Conservation (phyloP, 768 basidiomycete species). For the Suillus weaverae region DNA sequence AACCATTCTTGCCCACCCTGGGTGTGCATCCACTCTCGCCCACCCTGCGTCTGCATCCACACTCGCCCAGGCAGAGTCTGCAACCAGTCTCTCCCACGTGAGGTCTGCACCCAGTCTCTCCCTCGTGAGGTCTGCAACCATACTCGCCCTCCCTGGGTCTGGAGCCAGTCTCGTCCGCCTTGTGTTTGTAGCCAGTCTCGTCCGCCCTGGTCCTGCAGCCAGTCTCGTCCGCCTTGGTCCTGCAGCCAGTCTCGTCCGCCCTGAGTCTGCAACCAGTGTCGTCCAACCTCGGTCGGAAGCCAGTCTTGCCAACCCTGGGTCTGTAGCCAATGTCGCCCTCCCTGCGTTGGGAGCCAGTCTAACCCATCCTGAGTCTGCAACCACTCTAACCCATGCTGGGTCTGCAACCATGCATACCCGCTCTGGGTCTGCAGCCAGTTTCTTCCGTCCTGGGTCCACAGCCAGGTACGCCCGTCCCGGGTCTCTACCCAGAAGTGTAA, state of each 20-base stretch:
- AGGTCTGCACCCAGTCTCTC: neutral
- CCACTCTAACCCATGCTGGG: neutral
- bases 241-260: neutral
- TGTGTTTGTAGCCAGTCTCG: neutral
- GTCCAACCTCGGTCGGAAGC: neutral
- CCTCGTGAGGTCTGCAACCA: neutral
- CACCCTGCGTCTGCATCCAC: neutral
- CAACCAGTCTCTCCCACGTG: neutral
- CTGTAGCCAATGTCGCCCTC: neutral
- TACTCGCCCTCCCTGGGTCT: neutral
- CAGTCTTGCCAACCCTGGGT: neutral
- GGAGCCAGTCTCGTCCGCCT: neutral
- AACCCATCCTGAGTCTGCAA: neutral
- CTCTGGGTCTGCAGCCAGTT: neutral
- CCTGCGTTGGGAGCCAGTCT: neutral
- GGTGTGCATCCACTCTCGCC: neutral
- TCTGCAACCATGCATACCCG: neutral
- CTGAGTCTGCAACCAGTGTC: neutral
- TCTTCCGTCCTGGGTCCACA: neutral
- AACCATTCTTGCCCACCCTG: neutral
- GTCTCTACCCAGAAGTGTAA: neutral
- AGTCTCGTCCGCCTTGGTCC: neutral
- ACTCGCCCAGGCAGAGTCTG: neutral
- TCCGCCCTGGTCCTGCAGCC: neutral
- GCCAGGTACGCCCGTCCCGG: neutral